Evolutionary conservation across 768 basidiomycete species (phyloP), one percentile per base, ranked within the genome.

Genomic region (Collybia sordida): DNA sequence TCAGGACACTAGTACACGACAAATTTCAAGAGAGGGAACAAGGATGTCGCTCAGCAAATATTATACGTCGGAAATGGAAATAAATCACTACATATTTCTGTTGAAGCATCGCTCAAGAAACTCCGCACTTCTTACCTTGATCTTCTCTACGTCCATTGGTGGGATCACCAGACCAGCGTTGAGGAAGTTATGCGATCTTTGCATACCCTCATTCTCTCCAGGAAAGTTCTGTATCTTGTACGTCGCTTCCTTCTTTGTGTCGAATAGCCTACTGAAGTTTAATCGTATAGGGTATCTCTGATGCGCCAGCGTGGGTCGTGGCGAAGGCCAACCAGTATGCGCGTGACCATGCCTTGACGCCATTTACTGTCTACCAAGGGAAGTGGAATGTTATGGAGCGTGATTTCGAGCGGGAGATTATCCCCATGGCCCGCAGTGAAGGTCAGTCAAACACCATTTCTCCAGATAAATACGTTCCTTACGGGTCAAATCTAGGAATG

Each of bases 131-230:
- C 54, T 2, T 75, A 74, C 43, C 69, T 76, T 50, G 75, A 78
- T 51, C 53, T 76, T 34, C 60, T 77, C 12, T 76, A 77, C 56
- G 34, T 75, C 4, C 73, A 77, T 46, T 74, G 65, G 62, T 79
- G 80, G 80, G 81, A 83, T 58, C 78, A 67, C 48, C 59, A 67
- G 4, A 78, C 76, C 17, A 64, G 70, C 9, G 67, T 84, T 42
- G 74, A 78, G 57, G 82, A 86, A 61, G 63, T 83, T 35, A 81
- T 85, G 80, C 70, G 73, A 34, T 61, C 68, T 6, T 65, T 85
- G 6, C 78, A 85, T 53, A 64, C 70, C 18, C 70, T 85, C 24
- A 77, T 85, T 28, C 61, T 60, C 7, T 58, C 67, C 27, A 76
- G 81, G 12, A 81, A 83, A 54, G 79, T 82, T 3, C 60, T 77